Evolutionary conservation across 2,329 filamentous ascomycete genomes (phyloP), one percentile per base, ranked within the genome.

Genomic region (Rutstroemia sp.): DNA sequence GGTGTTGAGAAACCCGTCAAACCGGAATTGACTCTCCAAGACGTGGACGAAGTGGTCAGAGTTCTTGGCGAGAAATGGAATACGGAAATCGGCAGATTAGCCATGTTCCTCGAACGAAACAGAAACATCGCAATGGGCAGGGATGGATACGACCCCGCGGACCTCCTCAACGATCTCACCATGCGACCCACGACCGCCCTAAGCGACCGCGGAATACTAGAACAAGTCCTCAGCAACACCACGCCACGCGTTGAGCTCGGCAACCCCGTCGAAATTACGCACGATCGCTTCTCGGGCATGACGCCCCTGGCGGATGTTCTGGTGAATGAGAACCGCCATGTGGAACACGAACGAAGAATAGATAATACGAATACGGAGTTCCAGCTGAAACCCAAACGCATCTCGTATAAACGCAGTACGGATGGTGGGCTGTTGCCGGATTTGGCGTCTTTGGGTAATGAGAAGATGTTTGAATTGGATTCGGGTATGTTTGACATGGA

Each of bases 141-240:
- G 8, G 59, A 62, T 30, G 58, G 52, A 14, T 57, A 58, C 9
- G 54, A 45, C 16, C 23, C 50, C 34, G 53, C 49, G 27, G 59
- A 57, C 4, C 45, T 54, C 51, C 23, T 67, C 27, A 61, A 58
- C 21, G 63, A 65, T 23, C 61, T 67, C 41, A 42, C 51, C 2
- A 54, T 68, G 63, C 54, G 68, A 42, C 68, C 69, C 19, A 64
- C 61, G 1, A 70, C 66, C 4, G 67, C 67, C 10, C 42, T 69
- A 45, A 67, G 64, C 44, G 66, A 69, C 53, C 52, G 55, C 7
- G 63, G 63, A 0, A 69, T 70, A 25, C 38, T 70, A 21, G 64
- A 70, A 42, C 64, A 68, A 18, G 66, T 68, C n/a, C 42, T 69
- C 34, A 67, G 58, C 42, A 69, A 67, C 37, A 70, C 67, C 4